phyloP scores from a whole-genome alignment of 345 rosid species.

The Noccaea bulbosa region DNA sequence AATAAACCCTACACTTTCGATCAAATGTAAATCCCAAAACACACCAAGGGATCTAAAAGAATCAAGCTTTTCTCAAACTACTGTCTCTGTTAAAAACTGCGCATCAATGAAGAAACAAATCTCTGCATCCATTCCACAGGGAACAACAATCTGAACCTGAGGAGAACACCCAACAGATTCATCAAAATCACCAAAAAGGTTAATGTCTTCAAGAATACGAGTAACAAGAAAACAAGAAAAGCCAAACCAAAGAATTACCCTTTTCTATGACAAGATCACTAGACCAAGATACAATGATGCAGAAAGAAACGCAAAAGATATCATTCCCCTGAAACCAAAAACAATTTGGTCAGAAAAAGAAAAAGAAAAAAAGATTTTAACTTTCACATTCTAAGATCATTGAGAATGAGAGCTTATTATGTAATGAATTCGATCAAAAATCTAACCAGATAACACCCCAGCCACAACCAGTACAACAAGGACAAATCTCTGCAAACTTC shows the following conservation, averaged over 20 bases:
- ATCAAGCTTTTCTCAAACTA: constrained; percentile 21
- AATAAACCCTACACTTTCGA: constrained; percentile 24
- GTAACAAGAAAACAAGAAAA: too few species aligned
- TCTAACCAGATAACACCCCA: constrained; percentile 96
- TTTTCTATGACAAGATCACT: constrained; percentile 71
- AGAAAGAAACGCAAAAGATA: constrained; percentile 77
- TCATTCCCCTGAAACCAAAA: constrained; percentile 84
- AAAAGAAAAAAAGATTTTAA: background rate
- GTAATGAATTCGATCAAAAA: background rate
- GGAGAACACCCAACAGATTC: background rate
- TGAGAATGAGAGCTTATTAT: background rate
- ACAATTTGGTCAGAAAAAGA: background rate
- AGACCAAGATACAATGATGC: constrained; percentile 85
- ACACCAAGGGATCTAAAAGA: constrained; percentile 38
- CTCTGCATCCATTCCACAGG: constrained; percentile 10
- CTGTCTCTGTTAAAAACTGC: constrained; percentile 2
- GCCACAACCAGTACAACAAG: constrained; percentile 90
- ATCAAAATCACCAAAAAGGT: background rate
- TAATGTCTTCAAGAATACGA: too few species aligned
- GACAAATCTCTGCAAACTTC: constrained; percentile 97
- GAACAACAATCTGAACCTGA: constrained; percentile 33
- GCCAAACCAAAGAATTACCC: too few species aligned
- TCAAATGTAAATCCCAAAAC: constrained; percentile 38
- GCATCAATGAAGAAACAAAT: background rate
- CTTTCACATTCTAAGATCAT: background rate